Percentiles rank a stretch among this genome's conserved stretches.
phyloP scores from a whole-genome alignment of 108 stramenopile genomes.

The Conticribra weissflogii region DNA sequence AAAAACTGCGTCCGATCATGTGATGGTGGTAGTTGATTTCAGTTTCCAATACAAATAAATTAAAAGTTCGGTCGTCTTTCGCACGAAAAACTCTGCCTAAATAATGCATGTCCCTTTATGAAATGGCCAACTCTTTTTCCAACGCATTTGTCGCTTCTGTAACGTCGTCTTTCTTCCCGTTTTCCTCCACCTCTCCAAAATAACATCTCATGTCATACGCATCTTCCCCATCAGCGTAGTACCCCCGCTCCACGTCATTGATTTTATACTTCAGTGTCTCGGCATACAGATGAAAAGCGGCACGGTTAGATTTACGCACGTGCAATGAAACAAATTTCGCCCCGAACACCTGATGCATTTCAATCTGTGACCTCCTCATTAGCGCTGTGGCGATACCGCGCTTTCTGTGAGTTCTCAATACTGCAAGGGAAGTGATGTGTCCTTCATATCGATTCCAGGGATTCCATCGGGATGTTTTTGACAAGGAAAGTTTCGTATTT shows the following conservation, averaged over 20 bases:
- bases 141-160: not conserved
- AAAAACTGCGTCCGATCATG: not conserved
- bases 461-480: slow-evolving; percentile 35
- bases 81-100: not conserved
- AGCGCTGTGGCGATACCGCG: slow-evolving; percentile 93
- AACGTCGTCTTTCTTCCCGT: slow-evolving; percentile 1
- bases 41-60: not conserved
- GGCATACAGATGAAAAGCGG: slow-evolving; percentile 97
- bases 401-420: slow-evolving; percentile 94
- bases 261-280: slow-evolving; percentile 94
- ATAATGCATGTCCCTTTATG: not conserved
- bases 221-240: slow-evolving; percentile 99
- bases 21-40: not conserved
- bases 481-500: no score
- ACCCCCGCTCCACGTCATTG: slow-evolving; percentile 96
- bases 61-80: not conserved
- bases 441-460: slow-evolving; percentile 47
- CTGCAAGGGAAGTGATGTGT: slow-evolving; percentile 98
- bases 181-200: slow-evolving; percentile 50
- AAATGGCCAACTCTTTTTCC: not conserved
- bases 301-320: slow-evolving; percentile 96
- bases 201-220: slow-evolving; percentile 97
- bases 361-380: slow-evolving; percentile 85
- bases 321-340: slow-evolving; percentile 96
- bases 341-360: slow-evolving; percentile 94